These are phyloP conservation scores for Wallacemonas rigidus DNA, from an alignment of 208 protist species.

Conservation along the genomic window DNA sequence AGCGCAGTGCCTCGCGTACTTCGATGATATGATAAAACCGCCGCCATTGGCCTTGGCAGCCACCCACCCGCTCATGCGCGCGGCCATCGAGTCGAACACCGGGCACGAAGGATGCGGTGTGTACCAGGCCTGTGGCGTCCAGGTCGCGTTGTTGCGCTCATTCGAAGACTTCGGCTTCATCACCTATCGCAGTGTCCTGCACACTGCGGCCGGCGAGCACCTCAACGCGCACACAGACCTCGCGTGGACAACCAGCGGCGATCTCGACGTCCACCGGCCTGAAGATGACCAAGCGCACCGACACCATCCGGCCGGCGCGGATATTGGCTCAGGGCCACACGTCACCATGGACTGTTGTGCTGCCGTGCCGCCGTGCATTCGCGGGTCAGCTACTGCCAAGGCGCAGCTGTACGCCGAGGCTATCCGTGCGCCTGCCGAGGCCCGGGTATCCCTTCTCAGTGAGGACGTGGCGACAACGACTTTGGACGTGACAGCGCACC, in stretches of 20 bases:
- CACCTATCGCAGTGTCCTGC: constrained; percentile 7
- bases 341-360: constrained; percentile 4
- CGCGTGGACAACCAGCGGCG: not conserved
- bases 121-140: constrained; percentile 10
- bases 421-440: too few species aligned
- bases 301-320: not conserved
- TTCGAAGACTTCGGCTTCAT: not conserved
- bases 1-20: not conserved
- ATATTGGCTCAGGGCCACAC: not conserved
- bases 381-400: too few species aligned
- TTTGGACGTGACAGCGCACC: too few species aligned
- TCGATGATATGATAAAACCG: constrained; percentile 10
- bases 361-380: not conserved
- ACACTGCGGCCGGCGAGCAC: not conserved
- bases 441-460: not conserved
- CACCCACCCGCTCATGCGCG: constrained; percentile 10
- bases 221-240: not conserved
- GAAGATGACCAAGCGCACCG: not conserved
- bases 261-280: not conserved
- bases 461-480: not conserved
- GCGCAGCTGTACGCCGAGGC: too few species aligned
- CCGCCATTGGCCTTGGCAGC: constrained; percentile 1
- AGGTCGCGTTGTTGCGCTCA: not conserved
- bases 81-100: constrained; percentile 8
- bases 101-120: constrained; percentile 1